phyloP scores from a whole-genome alignment of 495 filamentous ascomycete species.

The Cercophora newfieldiana region DNA sequence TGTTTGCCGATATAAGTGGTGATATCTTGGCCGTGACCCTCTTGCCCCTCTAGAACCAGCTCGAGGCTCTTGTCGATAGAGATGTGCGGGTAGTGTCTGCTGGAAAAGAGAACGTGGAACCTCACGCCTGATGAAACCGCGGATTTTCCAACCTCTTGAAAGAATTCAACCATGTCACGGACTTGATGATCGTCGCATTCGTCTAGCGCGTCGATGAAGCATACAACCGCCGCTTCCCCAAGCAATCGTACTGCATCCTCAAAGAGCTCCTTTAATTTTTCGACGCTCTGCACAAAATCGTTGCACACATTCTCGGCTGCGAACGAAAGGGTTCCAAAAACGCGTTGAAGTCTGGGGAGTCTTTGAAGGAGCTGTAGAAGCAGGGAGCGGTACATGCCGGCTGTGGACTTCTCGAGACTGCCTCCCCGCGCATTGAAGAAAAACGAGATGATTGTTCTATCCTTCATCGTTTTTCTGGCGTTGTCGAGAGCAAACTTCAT shows the following conservation, averaged over 20 bases:
- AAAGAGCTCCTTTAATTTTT: constrained; percentile 30
- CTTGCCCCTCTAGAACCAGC: constrained; percentile 23
- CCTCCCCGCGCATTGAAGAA: constrained; percentile 43
- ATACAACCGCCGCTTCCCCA: constrained; percentile 22
- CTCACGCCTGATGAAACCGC: constrained; percentile 10
- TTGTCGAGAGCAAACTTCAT: constrained; percentile 36
- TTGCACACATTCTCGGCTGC: neutral
- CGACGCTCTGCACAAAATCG: constrained; percentile 12
- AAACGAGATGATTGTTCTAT: constrained; percentile 25
- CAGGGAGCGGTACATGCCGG: constrained; percentile 59
- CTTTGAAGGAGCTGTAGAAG: constrained; percentile 36
- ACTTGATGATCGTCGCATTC: constrained; percentile 38
- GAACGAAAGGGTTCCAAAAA: constrained; percentile 26
- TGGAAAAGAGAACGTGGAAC: constrained; percentile 46
- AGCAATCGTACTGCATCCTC: constrained; percentile 20
- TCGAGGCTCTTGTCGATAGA: constrained; percentile 31
- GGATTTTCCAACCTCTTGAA: constrained; percentile 32
- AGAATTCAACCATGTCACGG: constrained; percentile 36
- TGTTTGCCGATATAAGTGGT: constrained; percentile 21
- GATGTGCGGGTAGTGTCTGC: constrained; percentile 52
- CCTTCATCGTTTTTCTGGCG: constrained; percentile 14
- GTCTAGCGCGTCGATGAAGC: constrained; percentile 46
- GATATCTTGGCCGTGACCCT: constrained; percentile 23
- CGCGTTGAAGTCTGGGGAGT: constrained; percentile 28
- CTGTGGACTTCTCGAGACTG: constrained; percentile 49